Evolutionary conservation across 495 filamentous ascomycete genomes (phyloP).

Genomic region (Corynascus novoguineensis): DNA sequence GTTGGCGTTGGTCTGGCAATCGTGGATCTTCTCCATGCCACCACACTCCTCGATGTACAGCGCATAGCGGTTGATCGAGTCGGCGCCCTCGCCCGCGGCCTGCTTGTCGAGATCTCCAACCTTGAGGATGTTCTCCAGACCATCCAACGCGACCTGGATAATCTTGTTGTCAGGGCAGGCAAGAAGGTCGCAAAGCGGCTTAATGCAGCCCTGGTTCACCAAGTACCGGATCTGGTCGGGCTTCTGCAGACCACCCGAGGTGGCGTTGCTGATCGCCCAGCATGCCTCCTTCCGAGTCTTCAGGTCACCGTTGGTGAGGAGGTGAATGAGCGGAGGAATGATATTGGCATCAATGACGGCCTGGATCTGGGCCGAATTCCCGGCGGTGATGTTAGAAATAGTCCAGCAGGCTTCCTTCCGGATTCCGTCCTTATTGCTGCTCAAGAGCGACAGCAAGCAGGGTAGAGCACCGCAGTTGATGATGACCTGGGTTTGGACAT

Average conservation of each 20-base stretch:
- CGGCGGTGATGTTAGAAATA: constrained; percentile 97
- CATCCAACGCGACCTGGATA: constrained; percentile 97
- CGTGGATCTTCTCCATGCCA: constrained; percentile 99
- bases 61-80: constrained; percentile 90
- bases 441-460: constrained; percentile 83
- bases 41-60: constrained; percentile 98
- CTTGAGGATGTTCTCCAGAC: constrained; percentile 98
- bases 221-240: constrained; percentile 97
- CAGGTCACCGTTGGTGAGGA: constrained; percentile 93
- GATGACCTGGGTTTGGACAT: constrained; percentile 98
- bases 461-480: constrained; percentile 96
- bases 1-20: constrained; percentile 99
- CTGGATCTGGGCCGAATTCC: constrained; percentile 97
- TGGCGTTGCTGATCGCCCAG: constrained; percentile 99
- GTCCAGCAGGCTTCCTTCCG: constrained; percentile 99
- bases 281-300: constrained; percentile 99
- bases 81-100: constrained; percentile 62
- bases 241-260: constrained; percentile 95
- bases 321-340: constrained; percentile 90
- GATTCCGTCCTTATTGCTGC: constrained; percentile 97
- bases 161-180: constrained; percentile 99
- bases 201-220: constrained; percentile 90
- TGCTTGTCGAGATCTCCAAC: constrained; percentile 99
- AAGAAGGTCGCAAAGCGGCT: constrained; percentile 92
- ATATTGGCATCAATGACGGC: constrained; percentile 95